phyloP scores from a whole-genome alignment of 1,284 basidiomycete species.

The Ceratobasidium sp. region DNA sequence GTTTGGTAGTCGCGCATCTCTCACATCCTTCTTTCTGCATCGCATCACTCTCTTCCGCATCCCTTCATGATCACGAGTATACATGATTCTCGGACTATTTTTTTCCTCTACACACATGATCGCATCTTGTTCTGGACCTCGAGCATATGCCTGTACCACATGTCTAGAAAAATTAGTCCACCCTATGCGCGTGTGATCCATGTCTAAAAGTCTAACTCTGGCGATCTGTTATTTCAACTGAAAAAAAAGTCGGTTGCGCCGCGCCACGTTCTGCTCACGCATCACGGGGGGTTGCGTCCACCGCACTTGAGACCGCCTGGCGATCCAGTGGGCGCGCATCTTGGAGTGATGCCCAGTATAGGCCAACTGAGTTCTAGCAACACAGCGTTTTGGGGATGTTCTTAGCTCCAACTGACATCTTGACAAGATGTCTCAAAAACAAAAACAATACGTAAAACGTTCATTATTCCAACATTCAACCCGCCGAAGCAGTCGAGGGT shows the following conservation, averaged over 20 bases:
- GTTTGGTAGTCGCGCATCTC: constrained; percentile 1
- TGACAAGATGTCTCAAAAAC: no score
- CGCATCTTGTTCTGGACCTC: not conserved
- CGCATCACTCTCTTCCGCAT: not conserved
- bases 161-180: no score
- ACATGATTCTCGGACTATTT: not conserved
- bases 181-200: not conserved
- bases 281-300: not conserved
- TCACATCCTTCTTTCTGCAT: constrained; percentile 1
- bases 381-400: no score
- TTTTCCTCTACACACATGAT: not conserved
- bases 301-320: constrained; percentile 22
- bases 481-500: no score
- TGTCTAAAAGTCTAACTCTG: no score
- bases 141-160: constrained; percentile 1
- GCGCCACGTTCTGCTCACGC: not conserved
- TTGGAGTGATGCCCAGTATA: not conserved
- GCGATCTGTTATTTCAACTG: no score
- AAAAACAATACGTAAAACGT: no score
- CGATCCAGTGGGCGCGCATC: not conserved
- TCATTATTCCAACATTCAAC: no score
- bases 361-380: no score
- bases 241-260: not conserved
- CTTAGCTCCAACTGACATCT: no score
- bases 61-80: not conserved